Evolutionary conservation across 345 rosid species (phyloP), one percentile per base, ranked within the genome.

Genomic region (Cardiospermum halicacabum): DNA sequence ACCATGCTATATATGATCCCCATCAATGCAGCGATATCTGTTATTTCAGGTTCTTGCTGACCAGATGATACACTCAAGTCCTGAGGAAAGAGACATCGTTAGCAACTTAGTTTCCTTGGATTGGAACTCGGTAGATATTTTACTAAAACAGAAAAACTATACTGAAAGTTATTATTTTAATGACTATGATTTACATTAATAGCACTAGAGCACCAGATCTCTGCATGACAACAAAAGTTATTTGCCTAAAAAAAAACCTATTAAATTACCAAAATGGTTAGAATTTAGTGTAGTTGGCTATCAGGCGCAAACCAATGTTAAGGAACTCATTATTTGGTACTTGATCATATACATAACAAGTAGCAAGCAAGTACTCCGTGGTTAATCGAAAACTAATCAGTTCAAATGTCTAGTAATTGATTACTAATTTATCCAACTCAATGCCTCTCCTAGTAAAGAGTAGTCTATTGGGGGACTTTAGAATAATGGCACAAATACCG

Each of bases 1-100:
- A 85, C 69, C 94, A 90, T 90, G 37, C 77, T 81, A 66, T 82
- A 90, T 70, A 93, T 72, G 42, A 84, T 67, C 11, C 77, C 92
- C 74, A 88, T 75, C 74, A 85, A 22, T 21, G 76, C 62, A 60
- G 79, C 92, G 62, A 77, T 73, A 62, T 85, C 85, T 43, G 64
- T 77, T 56, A 80, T 59, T 73, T 78, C 68, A 34, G 64, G 68
- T 70, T 74, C 82, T 72, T 66, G 56, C 58, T 36, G 22, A 32
- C 34, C 53, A 30, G 56, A 45, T 34, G 62, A 58, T 16, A 66
- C 57, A 32, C 5, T 40, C 11, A 76, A 81, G 53, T 80, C 81
- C 88, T 77, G 21, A 47, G 4, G 7, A 31, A 5, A 11, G 61
- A 65, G 24, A 50, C 49, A 3, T 53, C 58, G 66, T 45, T 31